Evolutionary conservation across 306 rosid species (phyloP).

Genomic region (Prinsepia uniflora): DNA sequence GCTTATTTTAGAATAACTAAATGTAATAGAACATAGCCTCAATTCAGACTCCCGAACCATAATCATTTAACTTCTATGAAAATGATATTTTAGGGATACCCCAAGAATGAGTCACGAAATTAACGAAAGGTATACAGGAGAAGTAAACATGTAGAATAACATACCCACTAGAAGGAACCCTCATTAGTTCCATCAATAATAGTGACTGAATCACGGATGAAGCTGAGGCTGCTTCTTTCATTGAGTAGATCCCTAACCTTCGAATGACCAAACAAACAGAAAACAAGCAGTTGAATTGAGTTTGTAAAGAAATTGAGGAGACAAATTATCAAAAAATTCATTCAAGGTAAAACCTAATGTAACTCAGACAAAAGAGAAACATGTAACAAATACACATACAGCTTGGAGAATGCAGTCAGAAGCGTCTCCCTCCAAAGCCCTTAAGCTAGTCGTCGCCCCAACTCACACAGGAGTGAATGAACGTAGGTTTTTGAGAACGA

Average conservation of each 20-base stretch:
- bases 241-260: too few species aligned
- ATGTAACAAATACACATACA: constrained; percentile 32
- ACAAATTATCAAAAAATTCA: too few species aligned
- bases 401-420: constrained; percentile 85
- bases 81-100: not conserved
- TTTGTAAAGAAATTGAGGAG: too few species aligned
- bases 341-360: not conserved
- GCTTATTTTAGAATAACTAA: not conserved
- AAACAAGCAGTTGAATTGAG: too few species aligned
- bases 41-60: not conserved
- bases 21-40: not conserved
- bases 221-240: too few species aligned
- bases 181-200: constrained; percentile 96
- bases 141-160: constrained; percentile 10
- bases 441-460: constrained; percentile 97
- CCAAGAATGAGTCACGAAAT: too few species aligned
- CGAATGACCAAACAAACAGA: too few species aligned
- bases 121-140: too few species aligned
- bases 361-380: not conserved
- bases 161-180: constrained; percentile 96
- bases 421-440: constrained; percentile 75
- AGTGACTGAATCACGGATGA: constrained; percentile 49
- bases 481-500: constrained; percentile 67
- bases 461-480: constrained; percentile 84
- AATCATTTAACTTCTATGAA: not conserved